phyloP scores from a whole-genome alignment of 768 basidiomycete genomes.

The Tricholoma bakamatsutake region DNA sequence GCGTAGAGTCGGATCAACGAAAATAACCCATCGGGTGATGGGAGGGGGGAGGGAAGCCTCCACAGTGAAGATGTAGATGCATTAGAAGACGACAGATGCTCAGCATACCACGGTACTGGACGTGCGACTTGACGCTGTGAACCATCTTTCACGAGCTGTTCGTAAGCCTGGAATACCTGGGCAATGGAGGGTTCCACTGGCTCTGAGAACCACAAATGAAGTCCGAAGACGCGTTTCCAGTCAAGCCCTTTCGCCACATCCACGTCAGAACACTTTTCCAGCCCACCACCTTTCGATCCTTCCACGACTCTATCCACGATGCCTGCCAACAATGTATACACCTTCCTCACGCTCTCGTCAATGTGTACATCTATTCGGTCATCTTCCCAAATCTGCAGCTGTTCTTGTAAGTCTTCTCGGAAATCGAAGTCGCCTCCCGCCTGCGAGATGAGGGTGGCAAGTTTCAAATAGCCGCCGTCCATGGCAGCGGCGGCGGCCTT shows the following conservation, averaged over 20 bases:
- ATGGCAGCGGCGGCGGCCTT: constrained; percentile 72
- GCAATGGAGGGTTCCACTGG: constrained; percentile 65
- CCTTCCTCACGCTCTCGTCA: constrained; percentile 59
- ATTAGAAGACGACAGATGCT: constrained; percentile 6
- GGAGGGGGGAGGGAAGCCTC: constrained; percentile 37
- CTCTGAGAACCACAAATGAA: constrained; percentile 86
- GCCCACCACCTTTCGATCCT: constrained; percentile 45
- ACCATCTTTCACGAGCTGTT: constrained; percentile 32
- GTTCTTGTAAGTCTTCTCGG: constrained; percentile 63
- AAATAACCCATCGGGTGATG: constrained; percentile 69
- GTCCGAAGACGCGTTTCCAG: constrained; percentile 91
- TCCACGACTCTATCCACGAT: constrained; percentile 51
- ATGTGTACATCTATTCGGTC: constrained; percentile 69
- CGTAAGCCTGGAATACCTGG: constrained; percentile 62
- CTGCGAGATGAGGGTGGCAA: constrained; percentile 87
- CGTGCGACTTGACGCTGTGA: constrained; percentile 35
- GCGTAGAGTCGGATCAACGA: constrained; percentile 75
- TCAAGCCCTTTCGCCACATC: constrained; percentile 70
- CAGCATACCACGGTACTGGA: constrained; percentile 54
- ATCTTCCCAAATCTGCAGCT: constrained; percentile 79
- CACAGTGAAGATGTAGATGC: constrained; percentile 22
- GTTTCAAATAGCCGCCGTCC: constrained; percentile 71
- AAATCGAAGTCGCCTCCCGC: constrained; percentile 74
- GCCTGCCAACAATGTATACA: constrained; percentile 84
- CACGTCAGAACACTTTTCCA: constrained; percentile 48